phyloP scores from a whole-genome alignment of 192 early-diverging fungal species.

The Gamsiella multidivaricata region DNA sequence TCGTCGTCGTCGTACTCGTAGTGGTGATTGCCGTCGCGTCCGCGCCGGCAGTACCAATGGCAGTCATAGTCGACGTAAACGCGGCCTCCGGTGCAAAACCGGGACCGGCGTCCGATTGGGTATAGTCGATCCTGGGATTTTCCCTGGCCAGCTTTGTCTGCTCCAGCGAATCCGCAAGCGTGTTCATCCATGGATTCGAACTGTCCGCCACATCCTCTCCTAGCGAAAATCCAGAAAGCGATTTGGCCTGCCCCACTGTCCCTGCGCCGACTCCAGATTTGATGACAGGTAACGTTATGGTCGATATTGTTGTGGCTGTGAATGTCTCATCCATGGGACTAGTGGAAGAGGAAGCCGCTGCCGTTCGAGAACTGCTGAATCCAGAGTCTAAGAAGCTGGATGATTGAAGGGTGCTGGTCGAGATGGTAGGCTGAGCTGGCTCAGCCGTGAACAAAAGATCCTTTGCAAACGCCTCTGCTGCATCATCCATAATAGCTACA shows the following conservation, averaged over 20 bases:
- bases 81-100: conserved; percentile 9
- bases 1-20: not conserved
- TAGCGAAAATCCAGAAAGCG: conserved; percentile 34
- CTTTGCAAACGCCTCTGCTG: conserved; percentile 37
- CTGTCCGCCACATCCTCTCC: conserved; percentile 46
- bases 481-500: conserved; percentile 33
- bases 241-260: conserved; percentile 1
- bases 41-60: not conserved
- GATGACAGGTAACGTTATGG: not conserved
- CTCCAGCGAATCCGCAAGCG: conserved; percentile 26
- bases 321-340: not conserved
- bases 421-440: not conserved
- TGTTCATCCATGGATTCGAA: conserved; percentile 48
- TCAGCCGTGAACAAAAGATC: conserved; percentile 28
- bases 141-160: conserved; percentile 3
- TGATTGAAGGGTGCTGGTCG: conserved; percentile 5
- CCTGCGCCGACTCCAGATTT: conserved; percentile 15
- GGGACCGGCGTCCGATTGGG: conserved; percentile 11
- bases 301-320: not conserved
- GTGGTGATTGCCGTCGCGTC: not conserved
- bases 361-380: not conserved
- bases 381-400: conserved; percentile 37
- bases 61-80: conserved; percentile 4
- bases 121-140: conserved; percentile 19
- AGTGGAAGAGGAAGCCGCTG: not conserved